Conservation (phyloP, 1,284 basidiomycete genomes). For the Cryptococcus sp. region DNA sequence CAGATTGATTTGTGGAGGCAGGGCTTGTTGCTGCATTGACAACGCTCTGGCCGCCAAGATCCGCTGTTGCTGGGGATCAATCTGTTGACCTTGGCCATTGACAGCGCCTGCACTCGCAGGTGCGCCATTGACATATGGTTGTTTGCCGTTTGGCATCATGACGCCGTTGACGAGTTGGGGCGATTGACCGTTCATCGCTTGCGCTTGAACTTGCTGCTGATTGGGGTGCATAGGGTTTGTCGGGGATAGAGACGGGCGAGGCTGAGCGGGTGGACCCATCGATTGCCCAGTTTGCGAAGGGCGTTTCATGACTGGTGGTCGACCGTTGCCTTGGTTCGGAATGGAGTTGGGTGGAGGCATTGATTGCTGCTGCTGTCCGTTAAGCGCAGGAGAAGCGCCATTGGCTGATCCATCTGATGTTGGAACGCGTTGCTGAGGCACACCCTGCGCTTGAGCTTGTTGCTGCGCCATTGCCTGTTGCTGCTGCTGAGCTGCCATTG, state of each 20-base stretch:
- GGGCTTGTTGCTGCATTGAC: slow-evolving; percentile 4
- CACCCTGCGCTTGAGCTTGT: slow-evolving; percentile 16
- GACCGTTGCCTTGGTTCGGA: slow-evolving; percentile 12
- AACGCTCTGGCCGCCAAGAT: slow-evolving; percentile 9
- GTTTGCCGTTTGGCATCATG: slow-evolving; percentile 28
- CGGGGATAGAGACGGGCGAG: slow-evolving; percentile 21
- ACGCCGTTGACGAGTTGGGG: slow-evolving; percentile 29
- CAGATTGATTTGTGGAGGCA: slow-evolving; percentile 2
- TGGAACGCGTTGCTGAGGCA: slow-evolving; percentile 14
- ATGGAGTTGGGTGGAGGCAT: slow-evolving; percentile 13
- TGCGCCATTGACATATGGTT: neutral
- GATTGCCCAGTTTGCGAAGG: slow-evolving; percentile 9
- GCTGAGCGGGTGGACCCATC: slow-evolving; percentile 14
- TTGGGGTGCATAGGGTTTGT: slow-evolving; percentile 16
- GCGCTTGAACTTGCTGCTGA: neutral
- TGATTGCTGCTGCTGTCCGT: slow-evolving; percentile 7
- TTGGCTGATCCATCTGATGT: slow-evolving; percentile 6
- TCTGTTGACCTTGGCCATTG: neutral
- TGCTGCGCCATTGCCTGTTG: slow-evolving; percentile 15
- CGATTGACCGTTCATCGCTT: slow-evolving; percentile 8
- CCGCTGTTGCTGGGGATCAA: slow-evolving; percentile 17
- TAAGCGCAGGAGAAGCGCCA: slow-evolving; percentile 9
- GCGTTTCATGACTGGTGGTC: slow-evolving; percentile 14
- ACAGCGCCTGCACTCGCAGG: neutral
- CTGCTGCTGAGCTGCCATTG: slow-evolving; percentile 36